phyloP scores from a whole-genome alignment of 257 asterid genomes.

The Solanum peruvianum region DNA sequence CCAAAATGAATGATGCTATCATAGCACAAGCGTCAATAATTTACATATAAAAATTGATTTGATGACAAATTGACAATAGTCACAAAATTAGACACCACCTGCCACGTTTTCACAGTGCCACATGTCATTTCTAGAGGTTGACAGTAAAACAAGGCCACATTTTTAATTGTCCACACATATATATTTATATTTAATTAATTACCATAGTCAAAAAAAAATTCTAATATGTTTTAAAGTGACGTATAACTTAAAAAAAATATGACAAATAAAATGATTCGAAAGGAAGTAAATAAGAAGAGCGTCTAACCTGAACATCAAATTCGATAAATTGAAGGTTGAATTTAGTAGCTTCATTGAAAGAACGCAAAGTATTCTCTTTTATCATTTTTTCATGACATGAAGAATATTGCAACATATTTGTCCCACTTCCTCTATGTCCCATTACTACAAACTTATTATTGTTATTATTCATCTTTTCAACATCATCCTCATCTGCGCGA shows the following conservation, averaged over 20 bases:
- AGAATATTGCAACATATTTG: conserved; percentile 8
- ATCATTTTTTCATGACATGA: not conserved
- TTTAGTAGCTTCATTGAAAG: conserved; percentile 9
- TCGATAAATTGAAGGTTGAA: conserved; percentile 8
- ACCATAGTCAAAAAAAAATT: too few species aligned
- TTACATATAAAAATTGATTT: too few species aligned
- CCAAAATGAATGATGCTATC: too few species aligned
- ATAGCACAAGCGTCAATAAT: too few species aligned
- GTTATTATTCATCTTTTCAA: not conserved
- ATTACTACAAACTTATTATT: conserved; percentile 10
- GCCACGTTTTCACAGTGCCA: not conserved
- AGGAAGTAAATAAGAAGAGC: not conserved
- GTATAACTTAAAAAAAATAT: too few species aligned
- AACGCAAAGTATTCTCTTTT: conserved; percentile 12
- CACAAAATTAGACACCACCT: not conserved
- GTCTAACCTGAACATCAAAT: conserved; percentile 20
- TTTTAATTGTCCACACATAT: not conserved
- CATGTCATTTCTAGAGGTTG: not conserved
- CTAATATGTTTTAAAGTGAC: too few species aligned
- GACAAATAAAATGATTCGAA: too few species aligned
- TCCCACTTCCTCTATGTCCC: conserved; percentile 25
- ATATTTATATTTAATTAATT: too few species aligned
- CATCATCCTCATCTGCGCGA: not conserved
- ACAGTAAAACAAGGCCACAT: not conserved
- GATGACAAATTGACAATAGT: not conserved